Evolutionary conservation across 2,329 filamentous ascomycete species (phyloP).

Genomic region (Monilinia vaccinii-corymbosi): DNA sequence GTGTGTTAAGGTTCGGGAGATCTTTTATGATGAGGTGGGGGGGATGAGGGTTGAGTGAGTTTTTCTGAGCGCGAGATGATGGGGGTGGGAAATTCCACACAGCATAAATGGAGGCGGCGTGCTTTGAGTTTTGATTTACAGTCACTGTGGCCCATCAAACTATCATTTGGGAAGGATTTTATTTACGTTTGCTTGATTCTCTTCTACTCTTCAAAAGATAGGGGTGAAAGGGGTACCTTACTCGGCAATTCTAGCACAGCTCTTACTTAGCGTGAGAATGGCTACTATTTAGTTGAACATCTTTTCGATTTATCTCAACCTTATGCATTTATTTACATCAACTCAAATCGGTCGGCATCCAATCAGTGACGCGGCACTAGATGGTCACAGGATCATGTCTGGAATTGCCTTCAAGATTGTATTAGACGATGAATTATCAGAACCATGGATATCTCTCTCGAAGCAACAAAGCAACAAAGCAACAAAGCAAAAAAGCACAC

Average conservation of each 20-base stretch:
- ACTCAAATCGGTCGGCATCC: not conserved
- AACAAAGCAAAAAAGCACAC: not conserved
- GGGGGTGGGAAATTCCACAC: not conserved
- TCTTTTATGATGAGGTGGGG: slow-evolving; percentile 59
- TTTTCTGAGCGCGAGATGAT: not conserved
- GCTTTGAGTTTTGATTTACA: too few relatives aligned
- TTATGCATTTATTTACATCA: not conserved
- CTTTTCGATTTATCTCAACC: not conserved
- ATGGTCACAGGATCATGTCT: not conserved
- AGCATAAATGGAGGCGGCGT: too few relatives aligned
- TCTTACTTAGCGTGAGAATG: too few relatives aligned
- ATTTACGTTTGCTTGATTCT: too few relatives aligned
- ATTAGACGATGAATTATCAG: not conserved
- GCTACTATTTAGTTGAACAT: too few relatives aligned
- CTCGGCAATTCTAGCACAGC: not conserved
- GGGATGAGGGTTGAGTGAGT: slow-evolving; percentile 38
- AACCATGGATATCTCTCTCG: slow-evolving; percentile 2
- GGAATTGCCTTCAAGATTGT: not conserved
- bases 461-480: not conserved
- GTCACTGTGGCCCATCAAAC: too few relatives aligned
- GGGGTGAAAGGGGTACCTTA: not conserved
- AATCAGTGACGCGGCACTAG: not conserved
- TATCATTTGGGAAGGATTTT: too few relatives aligned
- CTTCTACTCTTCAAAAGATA: not conserved
- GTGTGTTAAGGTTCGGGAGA: slow-evolving; percentile 66